Evolutionary conservation across 1,284 basidiomycete genomes (phyloP), one percentile per base, ranked within the genome.

Genomic region (Microbotryum lychnidis-dioicae): DNA sequence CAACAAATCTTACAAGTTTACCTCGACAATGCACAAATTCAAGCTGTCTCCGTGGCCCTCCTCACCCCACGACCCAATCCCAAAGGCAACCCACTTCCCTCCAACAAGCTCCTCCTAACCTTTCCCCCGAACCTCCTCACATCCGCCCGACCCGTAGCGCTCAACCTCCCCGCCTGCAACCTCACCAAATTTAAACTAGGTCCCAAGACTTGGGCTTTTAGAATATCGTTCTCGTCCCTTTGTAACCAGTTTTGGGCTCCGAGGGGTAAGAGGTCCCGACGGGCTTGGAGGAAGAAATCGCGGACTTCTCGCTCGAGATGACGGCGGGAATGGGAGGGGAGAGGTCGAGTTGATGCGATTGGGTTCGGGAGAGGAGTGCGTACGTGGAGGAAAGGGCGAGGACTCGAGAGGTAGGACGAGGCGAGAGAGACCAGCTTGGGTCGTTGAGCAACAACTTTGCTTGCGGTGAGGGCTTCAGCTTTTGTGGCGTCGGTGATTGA

Each of bases 221-320:
- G 27, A 6, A 56, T 45, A 21, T 56, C 55, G 31, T 56, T 45
- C 47, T 56, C 44, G 29, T 49, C 46, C 46, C 55, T 47, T 10
- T 29, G 29, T 21, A 49, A 12, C 55, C 46, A 49, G 7, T 48
- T 25, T n/a, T 56, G 45, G 16, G 47, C 27, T 4, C 21, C 20
- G 16, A 49, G 18, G 20, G 46, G 45, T 21, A 49, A 14, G n/a
- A 21, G 25, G 18, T 45, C 25, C 31, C n/a, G 23, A 29, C 47
- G 44, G 1, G 25, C n/a, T 25, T 27, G n/a, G 18, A 18, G 18
- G 29, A 56, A 56, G 47, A 45, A 48, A 7, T 47, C 46, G 12
- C 23, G n/a, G 16, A 56, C 46, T 16, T 56, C 44, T 33, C 25
- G 27, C 8, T 48, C 45, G 33, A 56, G 21, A 23, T 37, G n/a